Conservation (phyloP, 2,329 filamentous ascomycete genomes). For the Phoma sp. region DNA sequence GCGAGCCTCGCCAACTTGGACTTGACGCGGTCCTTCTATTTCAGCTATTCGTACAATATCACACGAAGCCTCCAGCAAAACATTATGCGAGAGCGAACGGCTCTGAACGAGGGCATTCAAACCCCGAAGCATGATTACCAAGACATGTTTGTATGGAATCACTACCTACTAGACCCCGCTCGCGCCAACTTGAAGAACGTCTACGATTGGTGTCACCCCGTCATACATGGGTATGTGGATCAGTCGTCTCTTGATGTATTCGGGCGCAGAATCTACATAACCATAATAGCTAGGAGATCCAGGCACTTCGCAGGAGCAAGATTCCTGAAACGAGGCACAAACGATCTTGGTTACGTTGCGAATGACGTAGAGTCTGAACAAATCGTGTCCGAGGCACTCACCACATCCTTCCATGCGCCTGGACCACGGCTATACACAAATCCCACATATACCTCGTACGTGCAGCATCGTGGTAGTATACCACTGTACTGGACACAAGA, state of each 20-base stretch:
- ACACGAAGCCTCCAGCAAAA: constrained; percentile 92
- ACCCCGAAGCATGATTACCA: constrained; percentile 73
- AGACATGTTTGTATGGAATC: constrained; percentile 98
- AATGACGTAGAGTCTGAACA: constrained; percentile 99
- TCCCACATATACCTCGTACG: constrained; percentile 92
- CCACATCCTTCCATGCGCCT: constrained; percentile 93
- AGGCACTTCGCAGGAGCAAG: constrained; percentile 92
- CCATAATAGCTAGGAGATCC: constrained; percentile 89
- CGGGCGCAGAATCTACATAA: constrained; percentile 87
- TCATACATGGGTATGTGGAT: constrained; percentile 95
- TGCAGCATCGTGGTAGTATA: constrained; percentile 96
- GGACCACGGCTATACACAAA: constrained; percentile 85
- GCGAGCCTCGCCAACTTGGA: constrained; percentile 90
- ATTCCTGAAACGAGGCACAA: constrained; percentile 92
- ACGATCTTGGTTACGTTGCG: constrained; percentile 93
- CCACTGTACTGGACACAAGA: constrained; percentile 98
- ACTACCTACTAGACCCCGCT: constrained; percentile 82
- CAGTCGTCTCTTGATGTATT: constrained; percentile 79
- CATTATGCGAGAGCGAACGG: constrained; percentile 77
- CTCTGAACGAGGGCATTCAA: constrained; percentile 68
- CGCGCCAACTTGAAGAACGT: constrained; percentile 73
- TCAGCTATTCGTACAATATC: constrained; percentile 97
- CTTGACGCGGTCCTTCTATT: constrained; percentile 91
- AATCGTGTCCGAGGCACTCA: constrained; percentile 92
- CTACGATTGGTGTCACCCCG: constrained; percentile 94